Conservation (phyloP, 2,329 filamentous ascomycete species). For the Aureobasidium subglaciale region DNA sequence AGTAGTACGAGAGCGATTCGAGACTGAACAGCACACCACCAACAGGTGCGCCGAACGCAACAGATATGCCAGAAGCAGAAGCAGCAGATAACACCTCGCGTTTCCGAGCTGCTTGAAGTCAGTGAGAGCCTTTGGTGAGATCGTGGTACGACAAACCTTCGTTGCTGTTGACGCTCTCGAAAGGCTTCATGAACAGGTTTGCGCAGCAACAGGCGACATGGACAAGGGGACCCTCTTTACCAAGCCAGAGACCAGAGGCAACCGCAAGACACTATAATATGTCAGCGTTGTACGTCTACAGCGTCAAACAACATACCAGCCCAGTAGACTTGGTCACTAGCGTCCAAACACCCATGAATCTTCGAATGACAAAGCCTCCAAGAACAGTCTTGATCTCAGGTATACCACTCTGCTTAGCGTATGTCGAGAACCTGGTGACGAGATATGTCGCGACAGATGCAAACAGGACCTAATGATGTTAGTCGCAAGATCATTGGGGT, state of each 20-base stretch:
- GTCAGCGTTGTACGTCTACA: slow-evolving; percentile 20
- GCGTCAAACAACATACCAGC: slow-evolving; percentile 51
- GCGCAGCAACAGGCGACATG: slow-evolving; percentile 97
- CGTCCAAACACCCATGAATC: slow-evolving; percentile 83
- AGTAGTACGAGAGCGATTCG: slow-evolving; percentile 97
- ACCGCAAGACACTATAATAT: slow-evolving; percentile 70
- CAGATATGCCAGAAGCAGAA: slow-evolving; percentile 84
- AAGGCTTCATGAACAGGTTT: slow-evolving; percentile 87
- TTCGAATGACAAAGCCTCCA: slow-evolving; percentile 84
- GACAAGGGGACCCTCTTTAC: slow-evolving; percentile 90
- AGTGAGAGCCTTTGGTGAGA: not conserved
- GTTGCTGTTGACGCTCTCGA: slow-evolving; percentile 71
- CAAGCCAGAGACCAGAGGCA: slow-evolving; percentile 90
- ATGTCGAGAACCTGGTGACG: slow-evolving; percentile 75
- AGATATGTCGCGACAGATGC: slow-evolving; percentile 70
- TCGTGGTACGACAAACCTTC: slow-evolving; percentile 55
- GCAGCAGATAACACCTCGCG: slow-evolving; percentile 88
- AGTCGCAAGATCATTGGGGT: not conserved
- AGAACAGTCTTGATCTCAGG: slow-evolving; percentile 96
- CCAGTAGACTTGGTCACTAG: slow-evolving; percentile 84
- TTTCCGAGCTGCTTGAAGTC: slow-evolving; percentile 61
- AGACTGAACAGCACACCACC: slow-evolving; percentile 92
- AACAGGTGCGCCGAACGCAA: slow-evolving; percentile 89
- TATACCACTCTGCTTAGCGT: slow-evolving; percentile 92
- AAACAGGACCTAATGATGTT: slow-evolving; percentile 57